Evolutionary conservation across 2,329 filamentous ascomycete genomes (phyloP), one percentile per base, ranked within the genome.

Genomic region (Camillea tinctor): DNA sequence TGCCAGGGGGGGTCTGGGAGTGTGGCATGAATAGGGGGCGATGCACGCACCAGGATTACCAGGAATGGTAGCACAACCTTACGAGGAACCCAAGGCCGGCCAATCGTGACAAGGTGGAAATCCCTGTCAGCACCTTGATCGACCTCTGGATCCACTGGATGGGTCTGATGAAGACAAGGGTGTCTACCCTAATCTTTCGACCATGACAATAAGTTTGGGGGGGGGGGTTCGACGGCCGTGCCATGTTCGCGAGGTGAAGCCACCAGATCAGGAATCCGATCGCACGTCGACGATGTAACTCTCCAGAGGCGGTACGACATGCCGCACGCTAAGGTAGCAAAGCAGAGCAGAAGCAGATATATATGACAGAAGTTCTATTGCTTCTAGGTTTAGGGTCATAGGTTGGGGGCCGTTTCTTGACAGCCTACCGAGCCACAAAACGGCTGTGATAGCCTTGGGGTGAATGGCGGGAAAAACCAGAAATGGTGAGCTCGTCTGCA

Each of bases 51-150:
- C 36, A 44, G 36, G 36, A n/a, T 44, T 44, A 44, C 36, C 36
- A 2, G 36, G 36, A 44, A 44, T 44, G 36, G 36, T 11, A n/a
- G 36, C 36, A 44, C 36, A 3, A 44, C 36, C 36, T 44, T 44
- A 44, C 36, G 36, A 44, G 36, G 36, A 44, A 44, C 36, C 36
- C 49, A 21, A 50, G 22, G 19, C 21, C 21, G 49, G 49, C 49
- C 49, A 50, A 50, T 50, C 49, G 49, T 19, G 50, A 19, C 22
- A 51, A 22, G 50, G 22, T 21, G 26, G 52, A 3, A 40, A 36
- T 20, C 20, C 40, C 44, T 50, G 54, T 56, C 54, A 56, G 54
- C 15, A 56, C 54, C 54, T 56, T 56, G 54, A 56, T 56, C 48
- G 54, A 7, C 48, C 48, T 9, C 54, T 20, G 5, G 36, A 44